Evolutionary conservation across 192 early-diverging fungal species (phyloP), one percentile per base, ranked within the genome.

Genomic region (Pilobolus umbonatus): DNA sequence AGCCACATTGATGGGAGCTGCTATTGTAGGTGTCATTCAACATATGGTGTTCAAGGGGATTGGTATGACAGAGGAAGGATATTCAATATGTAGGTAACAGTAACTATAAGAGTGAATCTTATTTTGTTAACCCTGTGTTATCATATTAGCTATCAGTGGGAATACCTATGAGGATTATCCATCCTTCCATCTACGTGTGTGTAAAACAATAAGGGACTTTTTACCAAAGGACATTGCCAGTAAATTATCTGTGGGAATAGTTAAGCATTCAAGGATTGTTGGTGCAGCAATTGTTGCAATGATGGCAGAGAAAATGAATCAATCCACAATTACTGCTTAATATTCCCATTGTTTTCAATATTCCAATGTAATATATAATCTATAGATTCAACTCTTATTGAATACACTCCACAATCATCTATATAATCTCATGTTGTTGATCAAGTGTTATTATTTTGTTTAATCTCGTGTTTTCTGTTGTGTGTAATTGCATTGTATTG

Each of bases 1-100:
- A 31, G 91, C 91, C 4, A 77, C 84, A 24, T 74, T 97, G 38
- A 80, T 88, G 44, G 91, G 90, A 3, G 75, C 81, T 39, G 79
- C 79, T 1, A 75, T 81, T 56, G 88, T 87, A 1, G 85, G 88
- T 17, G 60, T 80, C 7, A 62, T 80, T 25, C 69, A 71, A 25
- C 69, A 67, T 10, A 76, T 76, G 19, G 60, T 70, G 45, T 50
- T 46, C 12, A 39, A 52, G 4, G 77, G 74, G 8, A 49, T 66
- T 42, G 64, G 64, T 32, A 65, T 67, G 28, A 46, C 55, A 25
- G 55, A 62, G 9, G 34, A 60, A 22, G 65, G 71, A 11, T 67
- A 53, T 45, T 57, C 65, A 22, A 67, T 73, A 26, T 66, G 71
- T 73, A 64, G 68, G 61, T 52, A 19, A 10, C 10, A 10, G 31